phyloP scores from a whole-genome alignment of 2,329 filamentous ascomycete genomes.

The Fusarium cyanostomum region DNA sequence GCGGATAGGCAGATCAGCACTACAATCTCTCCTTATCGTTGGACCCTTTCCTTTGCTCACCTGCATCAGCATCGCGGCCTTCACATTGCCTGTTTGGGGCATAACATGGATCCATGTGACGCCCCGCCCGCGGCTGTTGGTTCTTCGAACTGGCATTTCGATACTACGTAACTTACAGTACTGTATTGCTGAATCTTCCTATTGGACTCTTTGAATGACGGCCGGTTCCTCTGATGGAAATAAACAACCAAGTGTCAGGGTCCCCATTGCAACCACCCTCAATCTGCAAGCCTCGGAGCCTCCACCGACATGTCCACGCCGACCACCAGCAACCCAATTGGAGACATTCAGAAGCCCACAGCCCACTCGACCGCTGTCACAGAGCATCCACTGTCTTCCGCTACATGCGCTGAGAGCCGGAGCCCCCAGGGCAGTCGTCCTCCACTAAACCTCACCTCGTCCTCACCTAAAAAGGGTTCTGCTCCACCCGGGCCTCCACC shows the following conservation, averaged over 20 bases:
- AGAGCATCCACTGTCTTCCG: neutral
- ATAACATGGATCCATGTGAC: too few relatives aligned
- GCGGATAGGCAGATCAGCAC: slow-evolving; percentile 1
- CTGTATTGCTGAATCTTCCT: slow-evolving; percentile 11
- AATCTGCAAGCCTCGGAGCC: neutral
- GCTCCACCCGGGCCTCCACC: slow-evolving; percentile 26
- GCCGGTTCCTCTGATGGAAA: neutral
- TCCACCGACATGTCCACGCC: neutral
- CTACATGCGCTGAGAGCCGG: neutral
- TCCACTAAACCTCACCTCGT: slow-evolving; percentile 32
- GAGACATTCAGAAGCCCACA: too few relatives aligned
- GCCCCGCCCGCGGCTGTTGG: too few relatives aligned
- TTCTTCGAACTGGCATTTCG: neutral
- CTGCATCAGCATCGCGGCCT: slow-evolving; percentile 18
- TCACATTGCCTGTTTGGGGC: neutral
- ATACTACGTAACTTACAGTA: too few relatives aligned
- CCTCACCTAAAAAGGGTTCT: slow-evolving; percentile 30
- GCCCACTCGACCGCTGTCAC: slow-evolving; percentile 7
- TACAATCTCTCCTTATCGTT: slow-evolving; percentile 11
- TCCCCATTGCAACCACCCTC: neutral
- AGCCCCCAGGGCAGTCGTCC: slow-evolving; percentile 18
- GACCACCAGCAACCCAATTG: too few relatives aligned
- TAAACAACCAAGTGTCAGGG: neutral
- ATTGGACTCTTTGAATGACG: slow-evolving; percentile 16
- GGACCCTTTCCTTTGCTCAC: slow-evolving; percentile 9